Base-by-base conservation (phyloP, 331 rosid species). In the Malus hybrid region DNA sequence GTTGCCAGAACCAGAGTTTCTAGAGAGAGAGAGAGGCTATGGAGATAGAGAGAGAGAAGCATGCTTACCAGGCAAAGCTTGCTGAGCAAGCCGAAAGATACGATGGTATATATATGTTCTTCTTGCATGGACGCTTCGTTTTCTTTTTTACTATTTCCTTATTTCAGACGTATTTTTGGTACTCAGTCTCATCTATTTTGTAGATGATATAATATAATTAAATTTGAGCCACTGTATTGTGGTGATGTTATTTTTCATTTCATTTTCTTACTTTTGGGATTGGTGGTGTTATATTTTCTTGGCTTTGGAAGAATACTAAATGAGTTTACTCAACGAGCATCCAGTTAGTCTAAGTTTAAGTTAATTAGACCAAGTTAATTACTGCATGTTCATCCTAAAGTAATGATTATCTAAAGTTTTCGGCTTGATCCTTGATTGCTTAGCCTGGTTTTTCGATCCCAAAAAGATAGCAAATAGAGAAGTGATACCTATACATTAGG, bases 51-150 rank as follows among this genome's bases (percentile, higher is more conserved):
- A 83, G 86, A 29, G 78, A 83, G 72, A 72, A 62, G 1, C 76
- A 32, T 24, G 86, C 72, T 28, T 83, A 83, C 81, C 42, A 39
- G 70, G 84, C 87, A 29, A 80, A 72, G 55, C 84, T 83, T 80
- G 77, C 81, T 0, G 87, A 83, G 62, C 87, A 80, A 77, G 80
- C 87, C 16, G 87, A 83, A 67, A 77, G 87, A 83, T 83, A 83
- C 27, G 84, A 76, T 22, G 84, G 87, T 80, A 77, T 42, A 2
- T 39, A 9, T 39, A 9, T 39, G 27, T 10, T 67, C 65, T 52
- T 56, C 66, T 27, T 48, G 67, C 73, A 64, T 46, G n/a, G 13
- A 73, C 22, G 6, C 18, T 3, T 39, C 46, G 46, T 10, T 6
- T 2, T 65, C 19, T 20, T 8, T 7, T 44, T 19, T 19, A 10